Percentiles rank a stretch among this genome's conserved stretches.
Evolutionary conservation across 1,284 basidiomycete genomes (phyloP).

Genomic region (Pisolithus thermaeus): DNA sequence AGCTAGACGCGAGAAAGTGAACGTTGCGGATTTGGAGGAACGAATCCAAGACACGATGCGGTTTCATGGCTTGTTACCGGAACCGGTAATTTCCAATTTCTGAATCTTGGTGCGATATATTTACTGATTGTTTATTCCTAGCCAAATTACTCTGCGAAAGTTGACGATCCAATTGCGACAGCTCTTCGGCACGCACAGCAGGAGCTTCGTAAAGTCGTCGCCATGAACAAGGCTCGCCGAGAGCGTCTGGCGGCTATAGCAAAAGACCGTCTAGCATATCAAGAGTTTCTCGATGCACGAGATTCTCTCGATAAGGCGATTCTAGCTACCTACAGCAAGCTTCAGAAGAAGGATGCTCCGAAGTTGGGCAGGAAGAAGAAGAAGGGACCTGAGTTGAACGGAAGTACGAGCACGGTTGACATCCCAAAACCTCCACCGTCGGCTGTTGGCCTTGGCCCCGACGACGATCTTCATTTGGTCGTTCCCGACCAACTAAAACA

Average conservation of each 20-base stretch:
- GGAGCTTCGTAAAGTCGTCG: slow-evolving; percentile 72
- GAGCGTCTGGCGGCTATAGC: slow-evolving; percentile 70
- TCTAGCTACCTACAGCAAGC: slow-evolving; percentile 58
- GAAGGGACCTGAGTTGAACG: slow-evolving; percentile 42
- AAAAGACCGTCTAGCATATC: slow-evolving; percentile 83
- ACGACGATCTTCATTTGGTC: slow-evolving; percentile 58
- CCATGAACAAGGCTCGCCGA: slow-evolving; percentile 81
- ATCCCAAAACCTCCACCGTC: slow-evolving; percentile 50
- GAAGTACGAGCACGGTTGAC: slow-evolving; percentile 27
- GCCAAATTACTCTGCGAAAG: slow-evolving; percentile 73
- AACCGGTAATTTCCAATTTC: slow-evolving; percentile 39
- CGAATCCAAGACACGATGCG: slow-evolving; percentile 68
- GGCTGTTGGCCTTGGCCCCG: slow-evolving; percentile 59
- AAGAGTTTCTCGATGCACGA: slow-evolving; percentile 78
- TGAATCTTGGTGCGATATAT: not conserved
- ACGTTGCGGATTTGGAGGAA: slow-evolving; percentile 65
- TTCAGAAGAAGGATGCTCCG: slow-evolving; percentile 69
- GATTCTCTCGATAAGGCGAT: slow-evolving; percentile 84
- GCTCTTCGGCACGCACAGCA: slow-evolving; percentile 85
- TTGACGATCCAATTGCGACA: slow-evolving; percentile 91
- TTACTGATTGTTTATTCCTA: slow-evolving; percentile 28
- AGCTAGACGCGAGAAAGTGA: slow-evolving; percentile 64
- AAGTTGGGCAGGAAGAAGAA: slow-evolving; percentile 69
- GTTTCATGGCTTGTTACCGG: slow-evolving; percentile 58
- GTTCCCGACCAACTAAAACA: slow-evolving; percentile 69